Evolutionary conservation across 768 basidiomycete genomes (phyloP), one percentile per base, ranked within the genome.

Genomic region (Dictyophora rubrovolvata): DNA sequence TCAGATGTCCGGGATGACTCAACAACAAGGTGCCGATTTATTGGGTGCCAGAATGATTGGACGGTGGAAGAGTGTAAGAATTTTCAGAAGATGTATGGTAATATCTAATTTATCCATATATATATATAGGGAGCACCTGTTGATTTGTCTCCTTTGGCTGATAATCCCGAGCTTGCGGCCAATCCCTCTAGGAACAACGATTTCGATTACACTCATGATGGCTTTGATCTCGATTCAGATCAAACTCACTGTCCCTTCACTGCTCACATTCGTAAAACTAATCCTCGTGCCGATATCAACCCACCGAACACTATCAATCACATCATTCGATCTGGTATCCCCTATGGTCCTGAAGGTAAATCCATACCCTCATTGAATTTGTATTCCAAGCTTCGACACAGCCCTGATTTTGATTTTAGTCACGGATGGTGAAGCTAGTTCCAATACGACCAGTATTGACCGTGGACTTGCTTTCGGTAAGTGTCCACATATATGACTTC

Each of bases 351-450:
- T 8, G 69, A 72, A 61, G 67, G 6, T 7, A 18, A 33, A 35
- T 42, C n/a, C 14, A 12, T n/a, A 12, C 42, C 42, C 10, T 42
- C 4, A 63, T 20, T 73, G 76, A 46, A 80, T 79, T 63, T 70
- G 74, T 64, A 11, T 34, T 14, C 21, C 47, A 28, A 55, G 60
- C 55, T 16, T 42, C 42, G 16, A 60, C 77, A 78, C 37, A 72
- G 77, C 23, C 76, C 78, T 21, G 70, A 79, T 48, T 77, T 82
- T 78, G 63, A 79, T 79, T 1, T 76, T 79, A 33, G 79, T 79
- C 16, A 76, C 77, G 1, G 53, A 61, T 6, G 66, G 69, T 1
- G 79, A 82, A 63, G 64, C 62, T 3, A 22, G 56, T 1, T 48
- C 65, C 6, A 66, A 68, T 10, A 74, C 72, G 67, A 80, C 81